Conservation (phyloP, 2,329 filamentous ascomycete species). For the Capronia americana region DNA sequence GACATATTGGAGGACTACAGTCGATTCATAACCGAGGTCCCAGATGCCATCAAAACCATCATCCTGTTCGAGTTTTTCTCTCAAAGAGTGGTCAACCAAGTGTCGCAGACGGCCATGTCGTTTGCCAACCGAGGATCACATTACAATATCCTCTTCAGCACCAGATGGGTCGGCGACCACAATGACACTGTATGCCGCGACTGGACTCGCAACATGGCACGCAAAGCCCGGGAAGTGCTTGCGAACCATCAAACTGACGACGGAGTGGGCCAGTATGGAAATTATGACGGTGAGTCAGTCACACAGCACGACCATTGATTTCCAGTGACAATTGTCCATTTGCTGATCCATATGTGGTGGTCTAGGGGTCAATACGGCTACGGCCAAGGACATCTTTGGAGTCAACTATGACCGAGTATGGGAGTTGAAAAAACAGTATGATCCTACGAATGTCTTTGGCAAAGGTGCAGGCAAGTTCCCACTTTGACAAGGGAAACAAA, state of each 20-base stretch:
- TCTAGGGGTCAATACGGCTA: conserved; percentile 17
- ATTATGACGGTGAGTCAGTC: conserved; percentile 36
- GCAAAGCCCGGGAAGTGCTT: conserved; percentile 40
- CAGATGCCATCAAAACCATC: conserved; percentile 42
- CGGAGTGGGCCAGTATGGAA: conserved; percentile 33
- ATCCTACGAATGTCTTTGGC: conserved; percentile 56
- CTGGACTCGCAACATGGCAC: conserved; percentile 49
- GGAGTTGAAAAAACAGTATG: conserved; percentile 54
- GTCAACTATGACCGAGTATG: conserved; percentile 51
- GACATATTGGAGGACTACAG: conserved; percentile 44
- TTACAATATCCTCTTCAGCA: conserved; percentile 51
- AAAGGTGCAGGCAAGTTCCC: conserved; percentile 40
- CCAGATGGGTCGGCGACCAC: conserved; percentile 50
- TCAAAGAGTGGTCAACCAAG: conserved; percentile 48
- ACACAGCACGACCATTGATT: neutral
- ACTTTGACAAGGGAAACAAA: too few relatives aligned
- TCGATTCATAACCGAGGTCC: conserved; percentile 41
- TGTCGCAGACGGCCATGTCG: conserved; percentile 46
- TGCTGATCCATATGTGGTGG: neutral
- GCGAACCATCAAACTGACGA: conserved; percentile 20
- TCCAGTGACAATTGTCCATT: conserved; percentile 4
- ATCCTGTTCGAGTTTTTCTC: conserved; percentile 54
- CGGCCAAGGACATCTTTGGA: conserved; percentile 51
- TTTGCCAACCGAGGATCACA: conserved; percentile 55
- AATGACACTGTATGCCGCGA: conserved; percentile 49